phyloP scores from a whole-genome alignment of 1,139 yeast species.

The Candida sojae region DNA sequence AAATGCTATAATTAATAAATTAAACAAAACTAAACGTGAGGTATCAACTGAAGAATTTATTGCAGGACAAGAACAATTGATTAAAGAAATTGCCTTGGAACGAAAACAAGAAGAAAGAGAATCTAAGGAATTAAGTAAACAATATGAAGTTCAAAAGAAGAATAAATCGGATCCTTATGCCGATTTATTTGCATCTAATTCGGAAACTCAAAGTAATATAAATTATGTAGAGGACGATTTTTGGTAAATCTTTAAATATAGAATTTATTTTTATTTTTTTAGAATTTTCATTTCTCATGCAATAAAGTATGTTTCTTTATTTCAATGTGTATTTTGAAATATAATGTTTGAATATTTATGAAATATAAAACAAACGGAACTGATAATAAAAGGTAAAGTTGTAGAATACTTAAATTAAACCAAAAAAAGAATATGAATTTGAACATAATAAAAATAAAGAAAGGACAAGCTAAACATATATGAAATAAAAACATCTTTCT shows the following conservation, averaged over 20 bases:
- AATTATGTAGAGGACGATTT: slow-evolving; percentile 71
- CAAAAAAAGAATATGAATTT: not conserved
- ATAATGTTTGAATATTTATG: slow-evolving; percentile 1
- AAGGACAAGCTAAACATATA: not conserved
- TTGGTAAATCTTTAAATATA: slow-evolving; percentile 30
- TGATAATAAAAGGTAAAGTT: not conserved
- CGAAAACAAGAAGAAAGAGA: slow-evolving; percentile 36
- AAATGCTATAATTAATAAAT: slow-evolving; percentile 62
- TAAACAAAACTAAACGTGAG: slow-evolving; percentile 64
- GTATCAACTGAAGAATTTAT: slow-evolving; percentile 52
- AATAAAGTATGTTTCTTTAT: not conserved
- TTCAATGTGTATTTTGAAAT: not conserved
- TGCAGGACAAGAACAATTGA: slow-evolving; percentile 40
- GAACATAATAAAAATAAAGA: not conserved
- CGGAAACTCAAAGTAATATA: slow-evolving; percentile 52
- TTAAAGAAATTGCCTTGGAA: slow-evolving; percentile 36
- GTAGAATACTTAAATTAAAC: not conserved
- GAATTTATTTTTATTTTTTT: not conserved
- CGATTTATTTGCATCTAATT: slow-evolving; percentile 47
- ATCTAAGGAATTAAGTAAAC: slow-evolving; percentile 20
- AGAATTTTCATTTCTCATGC: not conserved
- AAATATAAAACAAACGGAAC: not conserved
- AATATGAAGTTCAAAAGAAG: slow-evolving; percentile 26
- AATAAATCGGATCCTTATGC: slow-evolving; percentile 54
- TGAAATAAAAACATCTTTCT: not conserved